Percentiles rank a stretch among this genome's conserved stretches.
These are phyloP conservation scores for Cystoisospora suis DNA, from an alignment of 169 alveolate species.

Conservation along the genomic window DNA sequence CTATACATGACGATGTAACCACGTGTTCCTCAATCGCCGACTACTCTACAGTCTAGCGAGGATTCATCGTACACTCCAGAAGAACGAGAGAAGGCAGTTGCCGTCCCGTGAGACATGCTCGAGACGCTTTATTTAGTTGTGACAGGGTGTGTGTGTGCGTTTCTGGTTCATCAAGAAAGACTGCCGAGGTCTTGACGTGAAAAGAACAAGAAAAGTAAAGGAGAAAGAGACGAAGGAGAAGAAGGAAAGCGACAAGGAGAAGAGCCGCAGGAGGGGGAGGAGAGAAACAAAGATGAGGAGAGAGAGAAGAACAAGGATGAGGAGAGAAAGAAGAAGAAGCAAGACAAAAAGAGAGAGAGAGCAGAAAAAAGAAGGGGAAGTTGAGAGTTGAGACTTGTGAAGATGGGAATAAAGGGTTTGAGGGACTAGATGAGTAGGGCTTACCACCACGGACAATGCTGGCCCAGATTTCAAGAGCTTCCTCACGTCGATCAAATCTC, in stretches of 20 bases:
- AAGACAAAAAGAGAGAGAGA: background rate
- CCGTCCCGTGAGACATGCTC: too few species aligned
- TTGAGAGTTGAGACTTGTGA: too few species aligned
- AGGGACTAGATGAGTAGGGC: too few species aligned
- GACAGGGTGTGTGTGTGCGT: too few species aligned
- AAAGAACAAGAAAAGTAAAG: background rate
- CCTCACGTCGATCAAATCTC: background rate
- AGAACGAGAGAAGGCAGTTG: too few species aligned
- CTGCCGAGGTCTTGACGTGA: background rate
- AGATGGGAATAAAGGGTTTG: too few species aligned
- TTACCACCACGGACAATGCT: background rate
- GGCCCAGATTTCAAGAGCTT: constrained; percentile 26
- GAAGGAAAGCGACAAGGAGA: background rate
- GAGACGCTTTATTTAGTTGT: too few species aligned
- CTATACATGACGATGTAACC: too few species aligned
- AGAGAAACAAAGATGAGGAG: background rate
- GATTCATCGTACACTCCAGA: too few species aligned
- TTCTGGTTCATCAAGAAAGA: too few species aligned
- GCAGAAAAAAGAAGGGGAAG: background rate
- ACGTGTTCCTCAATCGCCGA: too few species aligned
- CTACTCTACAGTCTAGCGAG: too few species aligned
- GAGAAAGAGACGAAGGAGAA: background rate
- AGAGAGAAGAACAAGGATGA: background rate
- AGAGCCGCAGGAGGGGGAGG: background rate
- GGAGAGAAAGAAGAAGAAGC: background rate